Percentiles rank a stretch among this genome's conserved stretches.
Evolutionary conservation across 208 protist genomes (phyloP).

Genomic region (Leptomonas pyrrhocoris): DNA sequence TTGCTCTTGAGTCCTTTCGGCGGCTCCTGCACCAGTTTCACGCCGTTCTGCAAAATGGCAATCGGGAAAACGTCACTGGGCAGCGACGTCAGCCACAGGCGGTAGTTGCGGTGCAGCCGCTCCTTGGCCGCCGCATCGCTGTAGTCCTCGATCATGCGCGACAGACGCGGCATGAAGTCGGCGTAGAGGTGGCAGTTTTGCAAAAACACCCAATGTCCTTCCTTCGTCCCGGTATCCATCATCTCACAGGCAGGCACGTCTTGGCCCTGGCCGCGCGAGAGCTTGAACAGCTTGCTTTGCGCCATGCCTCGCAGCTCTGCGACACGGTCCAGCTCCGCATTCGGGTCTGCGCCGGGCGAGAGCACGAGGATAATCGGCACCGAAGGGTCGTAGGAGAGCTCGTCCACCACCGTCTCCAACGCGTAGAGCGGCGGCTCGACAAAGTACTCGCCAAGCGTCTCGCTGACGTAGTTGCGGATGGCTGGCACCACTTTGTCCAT

Average conservation of each 20-base stretch:
- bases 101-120: conserved; percentile 94
- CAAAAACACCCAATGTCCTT: conserved; percentile 95
- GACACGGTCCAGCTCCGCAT: conserved; percentile 93
- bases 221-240: conserved; percentile 86
- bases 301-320: conserved; percentile 91
- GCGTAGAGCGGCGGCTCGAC: conserved; percentile 95
- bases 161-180: conserved; percentile 95
- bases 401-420: conserved; percentile 89
- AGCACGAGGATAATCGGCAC: conserved; percentile 97
- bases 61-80: conserved; percentile 97
- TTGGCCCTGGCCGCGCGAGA: conserved; percentile 97
- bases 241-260: conserved; percentile 89
- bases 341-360: conserved; percentile 97
- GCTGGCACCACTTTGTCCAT: conserved; percentile 96
- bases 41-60: conserved; percentile 96
- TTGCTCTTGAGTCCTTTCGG: conserved; percentile 97
- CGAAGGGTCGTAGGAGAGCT: conserved; percentile 86
- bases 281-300: conserved; percentile 81
- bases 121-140: conserved; percentile 87
- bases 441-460: conserved; percentile 79
- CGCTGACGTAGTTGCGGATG: conserved; percentile 91
- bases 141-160: conserved; percentile 93
- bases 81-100: conserved; percentile 98
- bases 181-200: conserved; percentile 96
- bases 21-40: conserved; percentile 99